Base-by-base conservation (phyloP, 2,329 filamentous ascomycete species). In the Monosporascus sp. region DNA sequence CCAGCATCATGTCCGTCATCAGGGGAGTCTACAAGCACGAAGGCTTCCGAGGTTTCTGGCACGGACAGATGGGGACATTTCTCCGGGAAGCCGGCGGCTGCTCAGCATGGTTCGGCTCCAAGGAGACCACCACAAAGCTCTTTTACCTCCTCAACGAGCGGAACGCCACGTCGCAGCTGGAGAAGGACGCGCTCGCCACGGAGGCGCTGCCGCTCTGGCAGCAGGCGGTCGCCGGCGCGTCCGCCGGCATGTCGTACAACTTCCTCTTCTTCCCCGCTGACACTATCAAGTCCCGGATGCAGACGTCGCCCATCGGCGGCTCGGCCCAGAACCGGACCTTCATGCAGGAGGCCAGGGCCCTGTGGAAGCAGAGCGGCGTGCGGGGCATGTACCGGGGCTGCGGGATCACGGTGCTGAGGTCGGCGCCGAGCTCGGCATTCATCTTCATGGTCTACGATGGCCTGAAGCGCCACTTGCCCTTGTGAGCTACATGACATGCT, bases 201-300 rank as follows among this genome's bases (percentile, higher is more conserved):
- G 74, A 80, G 48, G 77, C 84, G 1, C 74, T 97, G 9, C 88
- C 90, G 5, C 71, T 97, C 5, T 89, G 88, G 79, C 91, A 97
- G 72, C 91, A 96, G 70, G 90, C 95, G 66, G 68, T 90, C 20
- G 89, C 92, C 1, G 93, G 93, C 43, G 93, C 93, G 3, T 84
- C 86, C 7, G 94, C 93, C 3, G 94, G 94, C 51, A 89, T 97
- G 75, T 86, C 85, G 37, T 99, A 99, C 74, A 99, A 99, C 70
- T 97, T 97, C 68, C 75, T 96, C 22, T 97, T 97, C 77, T 99
- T 94, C 69, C 94, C 94, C 0, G 94, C 94, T 49, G 94, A 99
- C 69, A 99, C 94, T 1, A 88, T 99, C 76, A 99, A 99, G 74
- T 95, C 89, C 18, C 85, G 93, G 48, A 96, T 99, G 86, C 94